A percentile compares a stretch with the other conserved stretches of the same genome.
Conservation (phyloP, 306 rosid genomes). For the Glycyrrhiza uralensis region DNA sequence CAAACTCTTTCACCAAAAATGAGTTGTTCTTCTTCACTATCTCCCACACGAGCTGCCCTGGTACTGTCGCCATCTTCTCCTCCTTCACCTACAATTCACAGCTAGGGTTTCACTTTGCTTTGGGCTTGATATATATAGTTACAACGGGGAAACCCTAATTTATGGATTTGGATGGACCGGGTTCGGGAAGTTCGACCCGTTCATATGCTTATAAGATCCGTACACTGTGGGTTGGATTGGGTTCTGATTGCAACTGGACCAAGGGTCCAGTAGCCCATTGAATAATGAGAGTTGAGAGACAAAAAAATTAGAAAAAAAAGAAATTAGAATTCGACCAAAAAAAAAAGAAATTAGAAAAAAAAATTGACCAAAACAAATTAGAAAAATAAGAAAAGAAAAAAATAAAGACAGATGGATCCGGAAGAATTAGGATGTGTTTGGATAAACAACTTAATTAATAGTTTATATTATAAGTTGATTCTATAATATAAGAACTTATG, state of each 20-base stretch:
- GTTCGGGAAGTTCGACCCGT: conserved; percentile 10
- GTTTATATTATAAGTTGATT: too few relatives aligned
- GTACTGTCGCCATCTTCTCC: conserved; percentile 62
- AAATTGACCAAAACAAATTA: too few relatives aligned
- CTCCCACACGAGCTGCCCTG: conserved; percentile 98
- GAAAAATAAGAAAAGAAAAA: too few relatives aligned
- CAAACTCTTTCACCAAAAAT: conserved; percentile 81
- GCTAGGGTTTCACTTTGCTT: not conserved
- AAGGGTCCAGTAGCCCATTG: not conserved
- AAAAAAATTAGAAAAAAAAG: too few relatives aligned
- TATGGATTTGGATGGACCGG: not conserved
- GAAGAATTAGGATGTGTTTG: too few relatives aligned
- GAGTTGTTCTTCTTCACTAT: conserved; percentile 89
- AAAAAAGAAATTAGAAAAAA: too few relatives aligned
- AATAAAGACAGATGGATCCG: too few relatives aligned
- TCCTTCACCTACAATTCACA: conserved; percentile 20
- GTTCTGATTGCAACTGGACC: not conserved
- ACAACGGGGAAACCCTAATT: conserved; percentile 48
- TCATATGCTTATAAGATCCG: not conserved
- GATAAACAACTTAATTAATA: too few relatives aligned
- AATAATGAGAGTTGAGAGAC: too few relatives aligned
- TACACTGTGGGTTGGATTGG: not conserved
- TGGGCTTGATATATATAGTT: conserved; percentile 14
- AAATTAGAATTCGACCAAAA: too few relatives aligned
- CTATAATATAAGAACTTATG: too few relatives aligned